Base-by-base conservation (phyloP, 2,329 filamentous ascomycete species). In the Akanthomyces uredinophilus region DNA sequence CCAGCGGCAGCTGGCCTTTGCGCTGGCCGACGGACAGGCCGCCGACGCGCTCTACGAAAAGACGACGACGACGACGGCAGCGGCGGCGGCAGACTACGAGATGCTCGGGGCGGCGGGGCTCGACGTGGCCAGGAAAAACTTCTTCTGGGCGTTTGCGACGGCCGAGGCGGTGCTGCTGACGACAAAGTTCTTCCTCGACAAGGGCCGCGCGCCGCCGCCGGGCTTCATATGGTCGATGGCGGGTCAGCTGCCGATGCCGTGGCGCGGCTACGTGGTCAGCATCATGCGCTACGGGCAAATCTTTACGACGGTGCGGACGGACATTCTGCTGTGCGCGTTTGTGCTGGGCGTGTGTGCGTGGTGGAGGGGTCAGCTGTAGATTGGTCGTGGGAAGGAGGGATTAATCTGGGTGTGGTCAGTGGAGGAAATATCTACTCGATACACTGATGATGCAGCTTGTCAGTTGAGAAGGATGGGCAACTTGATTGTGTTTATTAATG, bases 131-230 rank as follows among this genome's bases (percentile, higher is more conserved):
- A 73, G 70, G 65, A 68, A 65, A 52, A 57, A 75, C 24, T 88
- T 92, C 74, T 92, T 94, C 74, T 91, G 87, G 78, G 82, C 90
- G n/a, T 95, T 94, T 71, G 87, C 89, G 6, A 91, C 90, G 0
- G 87, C 85, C 37, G 90, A 95, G 76, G 81, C 91, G 13, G 72
- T 91, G 59, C 78, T 94, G 65, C 84, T 94, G 66, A 88, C 86
- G 1, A 87, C 84, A 35, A 80, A 90, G 27, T 90, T 88, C 71
- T 86, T 92, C 67, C 70, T 91, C 57, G 89, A 92, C 68, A 85
- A 84, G 67, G 82, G 82, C 27, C 73, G 77, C 44, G 71, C 82
- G 51, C 83, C 83, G 64, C 83, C 83, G 3, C 75, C 78, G 29
- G 88, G 89, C 3, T 81, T 90, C 62, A 67, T 91, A 64, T 86